phyloP scores from a whole-genome alignment of 306 rosid genomes.

The Argentina anserina region DNA sequence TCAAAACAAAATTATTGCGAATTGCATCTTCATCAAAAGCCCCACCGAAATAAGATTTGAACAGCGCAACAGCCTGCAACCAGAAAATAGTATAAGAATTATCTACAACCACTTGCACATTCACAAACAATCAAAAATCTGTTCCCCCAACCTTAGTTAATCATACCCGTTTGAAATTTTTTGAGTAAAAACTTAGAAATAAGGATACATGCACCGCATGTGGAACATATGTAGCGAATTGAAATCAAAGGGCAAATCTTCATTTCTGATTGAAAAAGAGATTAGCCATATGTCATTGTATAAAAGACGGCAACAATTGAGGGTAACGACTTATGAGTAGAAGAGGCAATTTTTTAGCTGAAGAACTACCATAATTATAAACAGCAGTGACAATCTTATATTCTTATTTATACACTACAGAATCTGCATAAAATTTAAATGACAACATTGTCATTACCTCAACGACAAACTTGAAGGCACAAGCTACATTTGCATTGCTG shows the following conservation, averaged over 20 bases:
- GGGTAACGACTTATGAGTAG: neutral
- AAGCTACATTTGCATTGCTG: conserved; percentile 97
- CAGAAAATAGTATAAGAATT: conserved; percentile 21
- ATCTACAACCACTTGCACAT: conserved; percentile 3
- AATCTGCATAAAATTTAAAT: conserved; percentile 5
- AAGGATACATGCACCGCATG: neutral
- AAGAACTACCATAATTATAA: neutral
- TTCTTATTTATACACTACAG: neutral
- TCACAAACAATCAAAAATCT: neutral
- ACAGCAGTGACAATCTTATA: neutral
- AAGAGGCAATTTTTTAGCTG: neutral
- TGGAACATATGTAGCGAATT: neutral
- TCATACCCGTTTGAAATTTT: neutral
- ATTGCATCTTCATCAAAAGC: conserved; percentile 99
- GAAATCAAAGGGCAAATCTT: neutral
- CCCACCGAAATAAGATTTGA: conserved; percentile 98
- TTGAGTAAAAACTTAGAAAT: neutral
- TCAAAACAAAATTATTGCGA: conserved; percentile 95
- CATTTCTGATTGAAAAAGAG: neutral
- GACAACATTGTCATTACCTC: conserved; percentile 54
- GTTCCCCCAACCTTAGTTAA: neutral
- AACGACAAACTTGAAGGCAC: conserved; percentile 96
- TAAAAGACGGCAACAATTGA: neutral
- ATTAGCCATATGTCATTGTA: too few relatives aligned
- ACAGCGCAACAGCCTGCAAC: conserved; percentile 83